A percentile compares a stretch with the other conserved stretches of the same genome.
Evolutionary conservation across 139 green algal species (phyloP).

Genomic region (Pseudopediastrum boryanum): DNA sequence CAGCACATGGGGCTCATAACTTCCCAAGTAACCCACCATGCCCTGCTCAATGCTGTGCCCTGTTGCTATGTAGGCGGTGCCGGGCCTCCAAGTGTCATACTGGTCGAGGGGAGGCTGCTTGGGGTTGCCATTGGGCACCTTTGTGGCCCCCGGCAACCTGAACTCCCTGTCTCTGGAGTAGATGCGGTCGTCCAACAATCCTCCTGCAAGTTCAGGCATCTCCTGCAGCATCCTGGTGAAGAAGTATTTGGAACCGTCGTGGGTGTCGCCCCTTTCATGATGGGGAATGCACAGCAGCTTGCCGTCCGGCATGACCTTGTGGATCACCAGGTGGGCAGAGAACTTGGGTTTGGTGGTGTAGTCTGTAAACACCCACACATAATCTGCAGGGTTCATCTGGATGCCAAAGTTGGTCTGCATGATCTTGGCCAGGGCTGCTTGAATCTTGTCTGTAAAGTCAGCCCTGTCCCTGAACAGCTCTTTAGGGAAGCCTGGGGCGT

Average conservation of each 20-base stretch:
- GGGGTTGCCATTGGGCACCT: neutral
- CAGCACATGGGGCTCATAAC: too few relatives aligned
- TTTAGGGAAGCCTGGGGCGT: neutral
- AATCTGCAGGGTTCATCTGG: neutral
- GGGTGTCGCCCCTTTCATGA: neutral
- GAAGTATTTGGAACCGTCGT: neutral
- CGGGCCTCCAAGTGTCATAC: neutral
- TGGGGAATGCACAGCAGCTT: neutral
- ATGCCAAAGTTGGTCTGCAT: neutral
- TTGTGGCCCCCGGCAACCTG: neutral
- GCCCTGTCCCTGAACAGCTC: neutral
- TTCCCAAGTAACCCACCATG: conserved; percentile 1
- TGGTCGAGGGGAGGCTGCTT: neutral
- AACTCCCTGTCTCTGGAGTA: conserved; percentile 6
- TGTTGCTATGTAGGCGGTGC: conserved; percentile 5
- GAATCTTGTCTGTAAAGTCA: neutral
- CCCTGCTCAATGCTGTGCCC: neutral
- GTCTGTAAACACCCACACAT: neutral
- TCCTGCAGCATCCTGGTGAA: neutral
- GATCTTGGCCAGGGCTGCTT: conserved; percentile 4
- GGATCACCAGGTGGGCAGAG: neutral
- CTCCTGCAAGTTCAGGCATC: neutral
- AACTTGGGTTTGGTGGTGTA: neutral
- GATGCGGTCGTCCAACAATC: neutral
- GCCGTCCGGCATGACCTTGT: neutral